Base-by-base conservation (phyloP, 345 rosid species). In the Excoecaria agallocha region DNA sequence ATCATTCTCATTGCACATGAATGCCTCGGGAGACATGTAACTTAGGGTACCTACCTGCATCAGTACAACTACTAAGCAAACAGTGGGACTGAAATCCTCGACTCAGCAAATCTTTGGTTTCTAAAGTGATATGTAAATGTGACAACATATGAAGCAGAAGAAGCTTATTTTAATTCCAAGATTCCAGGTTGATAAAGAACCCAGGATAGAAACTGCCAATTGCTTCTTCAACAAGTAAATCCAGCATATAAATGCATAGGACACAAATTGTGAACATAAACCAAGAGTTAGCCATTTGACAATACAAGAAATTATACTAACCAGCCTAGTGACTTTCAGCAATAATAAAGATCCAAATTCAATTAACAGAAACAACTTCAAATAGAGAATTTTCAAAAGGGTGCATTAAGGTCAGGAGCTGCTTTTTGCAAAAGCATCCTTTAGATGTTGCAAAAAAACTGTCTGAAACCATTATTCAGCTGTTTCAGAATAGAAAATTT, bases 11-110 rank as follows among this genome's bases (percentile, higher is more conserved):
- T 95, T 95, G 78, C 99, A 95, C 98, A 95, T 82, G 84, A 95
- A 95, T 68, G 99, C 99, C 82, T 95, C 99, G 12, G 99, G 99
- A 71, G 99, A 95, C 99, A 95, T 95, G 90, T 95, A 95, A 82
- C 99, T 95, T 39, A 95, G 82, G 2, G 99, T 95, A 64, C 99
- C 99, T 13, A 92, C 99, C 99, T 95, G 86, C 78, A 79, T 56
- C 39, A 51, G 73, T 30, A 61, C 37, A 45, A 70, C 24, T 39
- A 20, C 37, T 55, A 50, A 24, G 70, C 39, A 15, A 84, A 38
- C 11, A 1, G 25, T 55, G 66, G 30, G 13, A 48, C 8, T 16
- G 12, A 24, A 63, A 35, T 12, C 20, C 51, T 62, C n/a, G n/a
- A 9, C 24, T n/a, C 3, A 55, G 59, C 59, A 55, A 22, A 43